Evolutionary conservation across 202 grass and related monocot genomes (phyloP), one percentile per base, ranked within the genome.

Genomic region (Musa balbisiana): DNA sequence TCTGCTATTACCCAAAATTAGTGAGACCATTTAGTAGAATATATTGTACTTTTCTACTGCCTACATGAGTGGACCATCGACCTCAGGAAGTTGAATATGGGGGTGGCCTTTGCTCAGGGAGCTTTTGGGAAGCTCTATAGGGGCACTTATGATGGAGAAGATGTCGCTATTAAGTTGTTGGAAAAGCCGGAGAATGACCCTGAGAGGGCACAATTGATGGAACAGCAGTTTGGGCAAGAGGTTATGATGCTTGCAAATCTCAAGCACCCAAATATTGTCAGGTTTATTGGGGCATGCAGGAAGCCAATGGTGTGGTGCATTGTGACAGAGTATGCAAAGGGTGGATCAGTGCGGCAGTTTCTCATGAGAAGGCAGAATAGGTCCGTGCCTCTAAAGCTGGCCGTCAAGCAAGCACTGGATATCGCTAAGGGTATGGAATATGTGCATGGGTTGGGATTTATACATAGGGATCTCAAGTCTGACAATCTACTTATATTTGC

Each of bases 271-370:
- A 97, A 91, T 78, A 92, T 97, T 55, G 93, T 97, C 43, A 92
- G 86, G 73, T 97, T 97, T 52, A 78, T 97, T 73, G 93, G 93
- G 6, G 90, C 93, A 24, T 97, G 93, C 78, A 89, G 86, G 80
- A 97, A 97, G 78, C 93, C 93, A 3, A 72, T 90, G 78, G 87
- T 97, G n/a, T 97, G 93, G 93, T 92, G 93, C 64, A 97, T 97
- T 67, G 87, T 97, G 24, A 97, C 93, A 3, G 93, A 90, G 58
- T 97, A 92, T 78, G 93, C 90, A 52, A 97, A 97, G 81, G 90
- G 93, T 73, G 90, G 93, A 50, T 97, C 93, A n/a, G 86, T 97
- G 29, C 79, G 87, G 58, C 87, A 97, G 72, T 97, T 97, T 50
- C 83, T 97, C 68, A 84, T 58, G 77, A 86, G 62, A 55, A 89